Percentiles rank a stretch among this genome's conserved stretches.
phyloP scores from a whole-genome alignment of 2,329 filamentous ascomycete genomes.

The Aspergillus hiratsukae region DNA sequence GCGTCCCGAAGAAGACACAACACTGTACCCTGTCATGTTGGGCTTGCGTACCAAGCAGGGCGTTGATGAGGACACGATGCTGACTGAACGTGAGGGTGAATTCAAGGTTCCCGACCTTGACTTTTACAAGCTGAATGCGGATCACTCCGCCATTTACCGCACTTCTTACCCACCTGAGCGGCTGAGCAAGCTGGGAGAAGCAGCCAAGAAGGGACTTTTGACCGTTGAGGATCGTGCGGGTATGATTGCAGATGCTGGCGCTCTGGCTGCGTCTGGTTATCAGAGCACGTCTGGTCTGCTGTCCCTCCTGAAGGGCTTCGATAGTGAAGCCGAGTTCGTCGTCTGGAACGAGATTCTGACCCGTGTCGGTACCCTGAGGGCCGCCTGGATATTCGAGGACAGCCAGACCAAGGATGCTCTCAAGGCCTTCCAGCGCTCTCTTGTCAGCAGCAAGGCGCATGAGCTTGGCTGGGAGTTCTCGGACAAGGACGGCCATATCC shows the following conservation, averaged over 20 bases:
- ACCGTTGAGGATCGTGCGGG: constrained; percentile 88
- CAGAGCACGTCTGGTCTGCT: constrained; percentile 88
- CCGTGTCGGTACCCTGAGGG: constrained; percentile 71
- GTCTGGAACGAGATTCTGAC: constrained; percentile 92
- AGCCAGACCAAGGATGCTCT: constrained; percentile 65
- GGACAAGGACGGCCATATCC: constrained; percentile 77
- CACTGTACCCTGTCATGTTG: constrained; percentile 84
- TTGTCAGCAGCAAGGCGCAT: constrained; percentile 76
- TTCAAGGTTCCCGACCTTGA: constrained; percentile 75
- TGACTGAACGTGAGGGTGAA: constrained; percentile 67
- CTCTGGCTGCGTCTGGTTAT: constrained; percentile 83
- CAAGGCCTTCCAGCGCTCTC: constrained; percentile 74
- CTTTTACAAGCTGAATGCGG: constrained; percentile 95
- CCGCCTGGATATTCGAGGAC: constrained; percentile 86
- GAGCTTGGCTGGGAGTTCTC: constrained; percentile 84
- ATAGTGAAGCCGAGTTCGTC: constrained; percentile 77
- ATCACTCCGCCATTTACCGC: constrained; percentile 88
- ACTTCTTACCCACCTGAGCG: constrained; percentile 82
- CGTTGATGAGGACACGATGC: constrained; percentile 69
- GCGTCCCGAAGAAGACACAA: constrained; percentile 85
- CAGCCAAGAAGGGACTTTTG: constrained; percentile 74
- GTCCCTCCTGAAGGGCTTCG: constrained; percentile 78
- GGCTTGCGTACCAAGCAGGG: constrained; percentile 80
- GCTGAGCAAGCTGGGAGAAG: constrained; percentile 79
- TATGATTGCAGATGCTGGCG: constrained; percentile 90